These are phyloP conservation scores for Colletotrichum godetiae DNA, from an alignment of 2,329 filamentous ascomycete species.

Conservation along the genomic window DNA sequence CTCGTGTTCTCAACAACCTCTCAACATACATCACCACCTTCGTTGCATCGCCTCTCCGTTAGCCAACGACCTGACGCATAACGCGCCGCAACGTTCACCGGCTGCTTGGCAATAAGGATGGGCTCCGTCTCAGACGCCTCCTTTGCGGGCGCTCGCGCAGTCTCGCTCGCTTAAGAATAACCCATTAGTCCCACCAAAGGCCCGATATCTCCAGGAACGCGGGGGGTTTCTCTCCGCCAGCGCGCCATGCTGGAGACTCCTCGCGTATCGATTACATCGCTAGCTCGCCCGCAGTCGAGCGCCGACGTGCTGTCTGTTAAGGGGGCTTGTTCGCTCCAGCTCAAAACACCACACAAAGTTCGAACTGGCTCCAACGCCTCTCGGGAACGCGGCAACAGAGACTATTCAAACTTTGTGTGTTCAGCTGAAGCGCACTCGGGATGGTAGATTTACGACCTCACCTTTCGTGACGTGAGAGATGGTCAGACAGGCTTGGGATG, in stretches of 20 bases:
- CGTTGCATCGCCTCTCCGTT: background rate
- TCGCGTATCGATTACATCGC: background rate
- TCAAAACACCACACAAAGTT: background rate
- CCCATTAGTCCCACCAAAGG: slow-evolving; percentile 16
- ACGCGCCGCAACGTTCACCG: background rate
- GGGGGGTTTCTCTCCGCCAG: slow-evolving; percentile 1
- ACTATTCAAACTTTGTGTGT: background rate
- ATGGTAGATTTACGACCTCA: background rate
- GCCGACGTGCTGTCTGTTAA: background rate
- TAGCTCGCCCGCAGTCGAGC: background rate
- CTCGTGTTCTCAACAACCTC: background rate
- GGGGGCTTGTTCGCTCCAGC: background rate
- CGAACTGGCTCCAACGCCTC: background rate
- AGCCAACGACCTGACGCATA: background rate
- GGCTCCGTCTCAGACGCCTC: background rate
- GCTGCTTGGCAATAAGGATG: background rate
- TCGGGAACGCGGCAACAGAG: background rate
- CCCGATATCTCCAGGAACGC: slow-evolving; percentile 18
- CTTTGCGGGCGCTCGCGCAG: background rate
- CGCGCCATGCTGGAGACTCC: background rate
- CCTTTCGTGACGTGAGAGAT: background rate
- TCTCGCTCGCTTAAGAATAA: background rate
- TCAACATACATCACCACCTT: background rate
- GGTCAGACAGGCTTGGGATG: background rate
- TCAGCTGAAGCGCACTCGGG: background rate